phyloP scores from a whole-genome alignment of 2,329 filamentous ascomycete species.

The Colletotrichum agaves region DNA sequence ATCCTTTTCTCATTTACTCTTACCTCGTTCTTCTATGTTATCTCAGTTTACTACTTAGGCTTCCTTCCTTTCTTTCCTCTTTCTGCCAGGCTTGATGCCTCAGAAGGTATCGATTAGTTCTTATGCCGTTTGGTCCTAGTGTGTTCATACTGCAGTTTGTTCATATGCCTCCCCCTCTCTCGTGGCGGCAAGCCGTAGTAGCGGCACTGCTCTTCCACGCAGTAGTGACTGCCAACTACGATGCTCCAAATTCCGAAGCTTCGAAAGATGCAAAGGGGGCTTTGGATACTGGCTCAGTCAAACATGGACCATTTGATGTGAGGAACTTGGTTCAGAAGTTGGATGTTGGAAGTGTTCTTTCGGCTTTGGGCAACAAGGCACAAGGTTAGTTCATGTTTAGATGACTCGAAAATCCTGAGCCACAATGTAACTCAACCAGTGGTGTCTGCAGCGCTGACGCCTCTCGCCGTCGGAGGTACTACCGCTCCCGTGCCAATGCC shows the following conservation, averaged over 20 bases:
- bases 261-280: constrained; percentile 21
- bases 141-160: background rate
- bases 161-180: constrained; percentile 9
- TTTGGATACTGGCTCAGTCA: constrained; percentile 16
- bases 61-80: constrained; percentile 4
- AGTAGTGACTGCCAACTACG: constrained; percentile 24
- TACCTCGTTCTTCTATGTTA: background rate
- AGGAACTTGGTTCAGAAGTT: constrained; percentile 25
- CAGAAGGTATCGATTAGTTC: background rate
- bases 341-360: constrained; percentile 12
- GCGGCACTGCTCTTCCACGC: constrained; percentile 32
- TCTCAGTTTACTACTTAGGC: constrained; percentile 12
- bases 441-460: background rate
- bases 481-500: background rate
- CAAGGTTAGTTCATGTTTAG: background rate
- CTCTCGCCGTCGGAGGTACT: constrained; percentile 25
- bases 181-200: constrained; percentile 30
- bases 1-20: background rate
- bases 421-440: background rate
- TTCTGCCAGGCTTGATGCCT: constrained; percentile 30
- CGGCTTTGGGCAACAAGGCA: background rate
- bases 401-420: background rate
- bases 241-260: constrained; percentile 7
- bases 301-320: background rate
- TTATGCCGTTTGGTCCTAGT: background rate